Conservation (phyloP, 371 early-diverging fungal species). For the Nematocida parisii region DNA sequence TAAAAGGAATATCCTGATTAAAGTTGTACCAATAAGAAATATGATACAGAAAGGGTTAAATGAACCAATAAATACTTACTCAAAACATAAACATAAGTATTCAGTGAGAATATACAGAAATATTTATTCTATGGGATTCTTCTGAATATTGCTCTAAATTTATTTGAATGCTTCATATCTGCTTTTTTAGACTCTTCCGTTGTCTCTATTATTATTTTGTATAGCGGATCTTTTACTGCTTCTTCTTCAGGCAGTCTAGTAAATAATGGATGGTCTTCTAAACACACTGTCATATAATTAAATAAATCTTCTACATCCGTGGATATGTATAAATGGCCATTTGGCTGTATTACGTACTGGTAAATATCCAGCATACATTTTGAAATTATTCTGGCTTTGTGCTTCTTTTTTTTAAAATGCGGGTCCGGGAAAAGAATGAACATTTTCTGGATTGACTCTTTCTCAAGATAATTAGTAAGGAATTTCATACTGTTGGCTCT, state of each 20-base stretch:
- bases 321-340: conserved; percentile 68
- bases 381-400: conserved; percentile 93
- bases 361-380: conserved; percentile 62
- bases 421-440: conserved; percentile 97
- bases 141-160: conserved; percentile 50
- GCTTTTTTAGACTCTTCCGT: conserved; percentile 60
- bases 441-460: conserved; percentile 84
- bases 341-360: conserved; percentile 61
- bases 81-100: no score
- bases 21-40: no score
- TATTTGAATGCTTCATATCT: conserved; percentile 54
- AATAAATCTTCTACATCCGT: conserved; percentile 69
- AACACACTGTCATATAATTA: conserved; percentile 57
- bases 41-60: no score
- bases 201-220: conserved; percentile 15
- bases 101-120: no score
- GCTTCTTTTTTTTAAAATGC: conserved; percentile 97
- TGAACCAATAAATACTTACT: no score
- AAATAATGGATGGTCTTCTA: conserved; percentile 53
- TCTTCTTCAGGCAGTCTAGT: conserved; percentile 36
- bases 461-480: conserved; percentile 89
- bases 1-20: no score
- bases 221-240: conserved; percentile 28
- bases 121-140: conserved; percentile 2
- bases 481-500: conserved; percentile 98